Base-by-base conservation (phyloP, 176 grass and related monocot genomes). In the Cenchrus fungigraminus region DNA sequence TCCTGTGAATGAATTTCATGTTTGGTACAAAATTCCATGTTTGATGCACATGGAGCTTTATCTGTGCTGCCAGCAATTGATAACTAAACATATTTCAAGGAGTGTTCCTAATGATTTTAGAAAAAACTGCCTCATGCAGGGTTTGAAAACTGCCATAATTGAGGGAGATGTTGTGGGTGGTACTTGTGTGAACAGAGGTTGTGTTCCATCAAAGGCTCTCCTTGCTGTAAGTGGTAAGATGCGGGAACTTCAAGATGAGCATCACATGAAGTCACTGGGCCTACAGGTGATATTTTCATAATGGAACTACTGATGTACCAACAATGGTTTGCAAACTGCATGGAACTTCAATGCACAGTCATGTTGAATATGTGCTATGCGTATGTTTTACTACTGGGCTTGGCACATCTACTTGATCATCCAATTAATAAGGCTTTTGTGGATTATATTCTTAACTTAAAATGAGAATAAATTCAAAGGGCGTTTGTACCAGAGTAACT, bases 221-320 rank as follows among this genome's bases (percentile, higher is more conserved):
- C 94, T 99, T 82, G 97, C 97, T 84, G 97, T 99, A 16, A 99
- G 97, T 77, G 97, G 97, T 77, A 88, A 94, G 60, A 94, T 99
- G 91, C 85, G 94, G n/a, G 93, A 99, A 64, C 87, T 99, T 82
- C 89, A 94, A 6, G 82, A 99, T 71, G 94, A 99, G 58, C 91
- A 99, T 87, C 97, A 96, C 78, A 79, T 96, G 90, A 99, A 94
- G 68, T 93, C 97, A 12, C 22, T 99, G 44, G 97, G 97, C 44
- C 85, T 99, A 79, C 89, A 94, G 97, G 97, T 97, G 65, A 67
- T 79, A 55, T 69, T 20, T 68, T 68, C 11, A 12, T 32, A 58
- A 17, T 46, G n/a, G 40, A 84, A 53, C n/a, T 55, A 15, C 20
- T 20, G 31, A 73, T 79, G 55, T 64, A 72, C 17, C n/a, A 79